Percentiles rank a stretch among this genome's conserved stretches.
phyloP scores from a whole-genome alignment of 2,329 filamentous ascomycete genomes.

The Diplodia seriata region DNA sequence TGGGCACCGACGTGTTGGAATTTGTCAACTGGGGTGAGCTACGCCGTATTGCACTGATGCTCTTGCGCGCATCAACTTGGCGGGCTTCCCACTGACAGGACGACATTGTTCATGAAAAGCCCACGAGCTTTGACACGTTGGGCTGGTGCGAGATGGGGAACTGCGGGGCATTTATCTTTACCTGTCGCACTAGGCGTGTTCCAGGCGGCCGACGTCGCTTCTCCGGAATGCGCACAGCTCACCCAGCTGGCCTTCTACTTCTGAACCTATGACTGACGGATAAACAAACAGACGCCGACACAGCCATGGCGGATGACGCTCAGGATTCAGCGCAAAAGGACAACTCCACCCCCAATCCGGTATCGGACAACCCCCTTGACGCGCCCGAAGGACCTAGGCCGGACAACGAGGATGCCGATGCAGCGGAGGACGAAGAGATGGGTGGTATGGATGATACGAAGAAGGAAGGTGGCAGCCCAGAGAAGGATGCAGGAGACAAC shows the following conservation, averaged over 20 bases:
- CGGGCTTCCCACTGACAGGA: background rate
- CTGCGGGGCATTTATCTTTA: background rate
- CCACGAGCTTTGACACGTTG: background rate
- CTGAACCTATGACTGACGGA: background rate
- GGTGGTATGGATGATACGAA: slow-evolving; percentile 48
- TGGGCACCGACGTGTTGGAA: background rate
- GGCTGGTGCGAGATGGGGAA: background rate
- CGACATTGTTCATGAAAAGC: background rate
- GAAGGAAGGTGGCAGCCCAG: slow-evolving; percentile 42
- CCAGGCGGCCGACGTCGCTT: background rate
- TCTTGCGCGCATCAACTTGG: background rate
- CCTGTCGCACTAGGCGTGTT: background rate
- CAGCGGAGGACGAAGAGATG: slow-evolving; percentile 76
- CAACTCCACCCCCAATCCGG: slow-evolving; percentile 59
- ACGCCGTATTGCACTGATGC: background rate
- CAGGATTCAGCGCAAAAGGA: slow-evolving; percentile 58
- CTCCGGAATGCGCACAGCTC: background rate
- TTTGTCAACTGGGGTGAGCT: slow-evolving; percentile 1
- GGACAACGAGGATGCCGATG: slow-evolving; percentile 63
- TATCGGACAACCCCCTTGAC: slow-evolving; percentile 72
- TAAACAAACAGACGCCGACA: slow-evolving; percentile 47
- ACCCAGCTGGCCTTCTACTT: background rate
- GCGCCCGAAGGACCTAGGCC: slow-evolving; percentile 68
- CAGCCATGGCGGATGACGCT: slow-evolving; percentile 60
- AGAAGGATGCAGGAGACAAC: slow-evolving; percentile 40